Evolutionary conservation across 768 basidiomycete species (phyloP), one percentile per base, ranked within the genome.

Genomic region (Kwoniella shandongensis): DNA sequence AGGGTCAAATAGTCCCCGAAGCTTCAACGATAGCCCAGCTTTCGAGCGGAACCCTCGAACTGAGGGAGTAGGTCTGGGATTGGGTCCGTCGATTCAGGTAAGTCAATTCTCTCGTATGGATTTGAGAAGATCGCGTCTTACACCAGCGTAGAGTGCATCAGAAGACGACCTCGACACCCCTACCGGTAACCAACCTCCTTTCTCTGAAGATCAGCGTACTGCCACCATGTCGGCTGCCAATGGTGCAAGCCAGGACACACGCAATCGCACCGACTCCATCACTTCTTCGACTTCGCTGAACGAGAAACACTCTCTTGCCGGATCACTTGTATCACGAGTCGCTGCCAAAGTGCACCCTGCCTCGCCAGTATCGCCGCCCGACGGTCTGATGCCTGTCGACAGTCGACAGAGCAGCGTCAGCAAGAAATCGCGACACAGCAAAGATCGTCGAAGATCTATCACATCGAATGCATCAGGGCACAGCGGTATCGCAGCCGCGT

Each of bases 1-100:
- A 52, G 70, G 67, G 6, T 60, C 66, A 4, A 54, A 58, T 48
- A 69, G 62, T 35, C 70, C 70, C 1, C 35, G 65, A 23, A 72
- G 70, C 45, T 63, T 72, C 47, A 44, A 39, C 23, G 59, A 59
- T 36, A 60, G 59, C 45, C 65, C 65, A 17, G 30, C 23, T 40
- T 20, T 29, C 6, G 22, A 35, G 30, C 29, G 20, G 8, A 54
- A 25, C 22, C 29, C 27, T 44, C 25, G 42, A 3, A 32, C 44
- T 10, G 45, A 48, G 23, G 17, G 7, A 10, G 44, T 47, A 18
- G 44, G 54, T 10, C 13, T 55, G 26, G 54, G 54, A 3, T 54
- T 47, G 22, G 20, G 27, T 5, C 57, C 50, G 2, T 41, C 50
- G 29, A 44, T 52, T 5, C 23, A n/a, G 23, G 44, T 51, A 18